Conservation (phyloP, 805 yeast genomes). For the Zygotorulaspora danielsina region DNA sequence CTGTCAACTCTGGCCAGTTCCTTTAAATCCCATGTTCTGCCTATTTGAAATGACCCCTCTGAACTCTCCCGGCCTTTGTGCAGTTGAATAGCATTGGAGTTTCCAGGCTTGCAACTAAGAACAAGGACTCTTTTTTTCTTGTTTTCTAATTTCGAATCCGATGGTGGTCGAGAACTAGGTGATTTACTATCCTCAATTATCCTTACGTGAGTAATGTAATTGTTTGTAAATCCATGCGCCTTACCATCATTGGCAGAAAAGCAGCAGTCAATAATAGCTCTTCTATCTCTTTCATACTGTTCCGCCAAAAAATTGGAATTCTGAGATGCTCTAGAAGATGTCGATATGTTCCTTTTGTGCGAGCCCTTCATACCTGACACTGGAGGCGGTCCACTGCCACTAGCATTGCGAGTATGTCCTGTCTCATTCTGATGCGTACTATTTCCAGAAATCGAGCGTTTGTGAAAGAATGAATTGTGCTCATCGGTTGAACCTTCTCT, state of each 20-base stretch:
- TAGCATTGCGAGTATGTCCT: conserved; percentile 17
- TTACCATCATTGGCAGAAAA: conserved; percentile 44
- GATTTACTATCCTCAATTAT: conserved; percentile 69
- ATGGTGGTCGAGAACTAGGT: conserved; percentile 67
- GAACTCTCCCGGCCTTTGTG: conserved; percentile 83
- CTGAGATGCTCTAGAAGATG: conserved; percentile 33
- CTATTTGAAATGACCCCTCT: conserved; percentile 77
- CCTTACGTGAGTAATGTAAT: conserved; percentile 71
- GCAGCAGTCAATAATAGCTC: conserved; percentile 45
- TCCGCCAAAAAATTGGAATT: conserved; percentile 43
- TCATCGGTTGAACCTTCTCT: conserved; percentile 35
- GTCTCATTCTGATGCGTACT: conserved; percentile 8
- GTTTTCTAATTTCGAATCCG: conserved; percentile 41
- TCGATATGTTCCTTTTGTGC: conserved; percentile 35
- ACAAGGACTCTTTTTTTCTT: conserved; percentile 59
- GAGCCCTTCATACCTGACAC: conserved; percentile 23
- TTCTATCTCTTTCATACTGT: conserved; percentile 55
- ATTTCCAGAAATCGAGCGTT: conserved; percentile 21
- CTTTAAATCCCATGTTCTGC: conserved; percentile 85
- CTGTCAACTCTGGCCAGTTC: conserved; percentile 58
- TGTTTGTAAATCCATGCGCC: conserved; percentile 44
- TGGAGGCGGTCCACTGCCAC: conserved; percentile 25
- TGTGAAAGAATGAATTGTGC: conserved; percentile 15
- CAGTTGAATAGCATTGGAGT: conserved; percentile 62
- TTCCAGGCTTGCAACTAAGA: conserved; percentile 48